Conservation (phyloP, 2,329 filamentous ascomycete species). For the Cryphonectria nitschkei region DNA sequence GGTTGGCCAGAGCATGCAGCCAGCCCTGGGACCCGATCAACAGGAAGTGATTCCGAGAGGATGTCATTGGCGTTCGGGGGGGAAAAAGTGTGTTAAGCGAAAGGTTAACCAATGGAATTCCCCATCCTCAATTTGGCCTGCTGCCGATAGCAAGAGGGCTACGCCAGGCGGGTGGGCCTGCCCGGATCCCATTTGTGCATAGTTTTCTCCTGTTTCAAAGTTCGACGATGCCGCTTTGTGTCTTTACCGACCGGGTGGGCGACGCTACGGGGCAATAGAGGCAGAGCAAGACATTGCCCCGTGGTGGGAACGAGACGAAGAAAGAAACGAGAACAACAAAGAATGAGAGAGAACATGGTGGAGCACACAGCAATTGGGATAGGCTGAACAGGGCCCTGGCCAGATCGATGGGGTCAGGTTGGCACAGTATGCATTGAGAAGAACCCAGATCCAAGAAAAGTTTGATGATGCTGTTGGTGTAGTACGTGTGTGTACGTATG, state of each 20-base stretch:
- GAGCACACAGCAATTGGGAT: background rate
- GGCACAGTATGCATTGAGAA: background rate
- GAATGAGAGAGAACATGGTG: background rate
- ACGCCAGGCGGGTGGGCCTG: slow-evolving; percentile 3
- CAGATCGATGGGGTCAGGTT: slow-evolving; percentile 3
- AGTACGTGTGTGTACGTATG: background rate
- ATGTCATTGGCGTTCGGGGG: slow-evolving; percentile 17
- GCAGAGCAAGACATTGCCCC: background rate
- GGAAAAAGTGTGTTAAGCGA: slow-evolving; percentile 16
- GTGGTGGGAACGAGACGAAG: background rate
- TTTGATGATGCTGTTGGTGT: slow-evolving; percentile 4
- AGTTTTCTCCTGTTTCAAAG: slow-evolving; percentile 23
- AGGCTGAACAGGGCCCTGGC: slow-evolving; percentile 5
- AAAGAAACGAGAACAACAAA: background rate
- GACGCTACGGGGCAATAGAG: background rate
- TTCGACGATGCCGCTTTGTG: slow-evolving; percentile 2
- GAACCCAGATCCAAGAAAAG: background rate
- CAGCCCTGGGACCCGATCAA: slow-evolving; percentile 11
- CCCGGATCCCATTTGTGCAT: slow-evolving; percentile 14
- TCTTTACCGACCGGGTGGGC: background rate
- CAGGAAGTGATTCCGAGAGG: slow-evolving; percentile 25
- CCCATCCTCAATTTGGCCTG: slow-evolving; percentile 11
- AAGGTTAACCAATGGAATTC: slow-evolving; percentile 15
- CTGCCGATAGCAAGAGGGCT: slow-evolving; percentile 3
- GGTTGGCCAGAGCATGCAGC: slow-evolving; percentile 23